phyloP scores from a whole-genome alignment of 2,329 filamentous ascomycete species.

The Exophiala alcalophila region DNA sequence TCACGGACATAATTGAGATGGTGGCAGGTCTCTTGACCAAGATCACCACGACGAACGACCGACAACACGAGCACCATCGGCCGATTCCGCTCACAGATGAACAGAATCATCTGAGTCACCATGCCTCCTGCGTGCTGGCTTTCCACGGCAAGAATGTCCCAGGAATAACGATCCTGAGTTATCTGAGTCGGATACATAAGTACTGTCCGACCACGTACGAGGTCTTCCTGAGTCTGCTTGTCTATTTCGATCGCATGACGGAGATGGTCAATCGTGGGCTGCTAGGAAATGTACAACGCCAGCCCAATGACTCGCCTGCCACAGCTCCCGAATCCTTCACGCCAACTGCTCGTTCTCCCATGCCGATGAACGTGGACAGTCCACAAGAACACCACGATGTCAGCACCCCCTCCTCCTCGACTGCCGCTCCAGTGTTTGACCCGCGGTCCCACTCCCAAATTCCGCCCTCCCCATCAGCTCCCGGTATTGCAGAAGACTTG shows the following conservation, averaged over 20 bases:
- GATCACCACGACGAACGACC: slow-evolving; percentile 94
- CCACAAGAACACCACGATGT: slow-evolving; percentile 25
- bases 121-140: slow-evolving; percentile 75
- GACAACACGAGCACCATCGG: slow-evolving; percentile 87
- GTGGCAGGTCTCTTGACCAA: slow-evolving; percentile 93
- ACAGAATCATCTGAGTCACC: slow-evolving; percentile 57
- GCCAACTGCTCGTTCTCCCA: slow-evolving; percentile 21
- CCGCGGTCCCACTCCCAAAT: not conserved
- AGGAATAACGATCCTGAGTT: slow-evolving; percentile 94
- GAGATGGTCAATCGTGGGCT: slow-evolving; percentile 85
- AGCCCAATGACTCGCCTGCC: slow-evolving; percentile 21
- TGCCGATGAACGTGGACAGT: slow-evolving; percentile 24
- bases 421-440: slow-evolving; percentile 1
- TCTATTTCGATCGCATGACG: slow-evolving; percentile 99
- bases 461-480: slow-evolving; percentile 5
- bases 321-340: slow-evolving; percentile 25
- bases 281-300: slow-evolving; percentile 56
- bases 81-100: slow-evolving; percentile 62
- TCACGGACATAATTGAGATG: slow-evolving; percentile 97
- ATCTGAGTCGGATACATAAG: slow-evolving; percentile 93
- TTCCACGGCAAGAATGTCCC: slow-evolving; percentile 99
- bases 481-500: slow-evolving; percentile 15
- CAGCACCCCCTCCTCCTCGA: slow-evolving; percentile 7
- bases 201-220: slow-evolving; percentile 99
- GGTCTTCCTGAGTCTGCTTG: slow-evolving; percentile 89